Evolutionary conservation across 1,139 yeast species (phyloP).

Genomic region (Kodamaea derodonti): DNA sequence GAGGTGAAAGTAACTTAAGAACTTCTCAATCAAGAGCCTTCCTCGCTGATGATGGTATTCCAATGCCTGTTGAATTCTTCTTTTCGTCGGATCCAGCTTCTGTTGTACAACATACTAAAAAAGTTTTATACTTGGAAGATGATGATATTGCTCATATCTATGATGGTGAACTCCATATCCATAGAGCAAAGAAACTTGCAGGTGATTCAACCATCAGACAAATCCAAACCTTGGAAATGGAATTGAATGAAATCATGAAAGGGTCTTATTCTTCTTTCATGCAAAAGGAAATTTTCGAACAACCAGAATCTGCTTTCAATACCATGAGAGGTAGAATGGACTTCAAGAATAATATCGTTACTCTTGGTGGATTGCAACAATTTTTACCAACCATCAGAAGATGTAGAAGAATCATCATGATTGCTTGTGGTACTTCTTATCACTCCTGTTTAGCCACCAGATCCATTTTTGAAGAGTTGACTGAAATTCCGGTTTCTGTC

Average conservation of each 20-base stretch:
- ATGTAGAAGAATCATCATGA: slow-evolving; percentile 94
- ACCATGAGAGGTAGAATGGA: slow-evolving; percentile 99
- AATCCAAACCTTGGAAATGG: slow-evolving; percentile 95
- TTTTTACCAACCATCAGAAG: slow-evolving; percentile 88
- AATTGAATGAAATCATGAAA: slow-evolving; percentile 96
- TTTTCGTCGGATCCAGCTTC: slow-evolving; percentile 97
- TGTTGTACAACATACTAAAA: slow-evolving; percentile 95
- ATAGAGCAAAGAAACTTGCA: slow-evolving; percentile 87
- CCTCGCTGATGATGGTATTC: slow-evolving; percentile 84
- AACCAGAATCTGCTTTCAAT: slow-evolving; percentile 96
- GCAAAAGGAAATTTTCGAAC: slow-evolving; percentile 99
- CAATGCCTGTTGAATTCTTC: slow-evolving; percentile 94
- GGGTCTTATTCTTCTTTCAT: slow-evolving; percentile 94
- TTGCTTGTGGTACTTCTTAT: slow-evolving; percentile 99
- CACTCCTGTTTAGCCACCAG: slow-evolving; percentile 98
- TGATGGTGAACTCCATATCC: slow-evolving; percentile 97
- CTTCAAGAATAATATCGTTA: slow-evolving; percentile 72
- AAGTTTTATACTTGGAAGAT: slow-evolving; percentile 93
- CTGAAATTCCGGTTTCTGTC: slow-evolving; percentile 93
- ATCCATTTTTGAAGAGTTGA: slow-evolving; percentile 92
- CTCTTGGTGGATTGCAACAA: slow-evolving; percentile 85
- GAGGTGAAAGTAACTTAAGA: slow-evolving; percentile 57
- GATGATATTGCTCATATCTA: slow-evolving; percentile 98
- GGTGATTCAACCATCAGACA: slow-evolving; percentile 93
- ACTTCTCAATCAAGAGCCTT: slow-evolving; percentile 93